phyloP scores from a whole-genome alignment of 257 asterid genomes.

The Przewalskia tangutica region DNA sequence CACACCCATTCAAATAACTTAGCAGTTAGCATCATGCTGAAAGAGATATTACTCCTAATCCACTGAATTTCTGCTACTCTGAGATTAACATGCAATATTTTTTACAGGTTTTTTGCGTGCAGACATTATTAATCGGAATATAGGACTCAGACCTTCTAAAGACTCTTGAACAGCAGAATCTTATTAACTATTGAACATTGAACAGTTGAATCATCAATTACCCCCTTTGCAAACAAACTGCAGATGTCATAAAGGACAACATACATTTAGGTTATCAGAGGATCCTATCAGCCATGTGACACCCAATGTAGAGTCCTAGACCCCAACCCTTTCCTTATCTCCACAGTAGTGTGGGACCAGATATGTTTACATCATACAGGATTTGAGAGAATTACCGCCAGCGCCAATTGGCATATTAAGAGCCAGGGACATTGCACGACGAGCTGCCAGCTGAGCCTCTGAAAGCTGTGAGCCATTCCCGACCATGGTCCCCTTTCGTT shows the following conservation, averaged over 20 bases:
- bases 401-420: slow-evolving; percentile 30
- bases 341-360: background rate
- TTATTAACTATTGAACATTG: background rate
- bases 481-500: slow-evolving; percentile 31
- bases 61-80: background rate
- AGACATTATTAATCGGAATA: background rate
- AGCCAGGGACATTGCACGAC: slow-evolving; percentile 53
- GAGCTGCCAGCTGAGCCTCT: slow-evolving; percentile 62
- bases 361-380: background rate
- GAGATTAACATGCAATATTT: background rate
- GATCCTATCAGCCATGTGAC: background rate
- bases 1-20: background rate
- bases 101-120: background rate
- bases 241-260: background rate
- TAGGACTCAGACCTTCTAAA: background rate
- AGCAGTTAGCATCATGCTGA: background rate
- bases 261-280: background rate
- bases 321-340: background rate
- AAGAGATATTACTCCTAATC: background rate
- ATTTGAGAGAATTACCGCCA: slow-evolving; percentile 27
- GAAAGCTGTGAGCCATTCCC: slow-evolving; percentile 46
- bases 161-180: background rate
- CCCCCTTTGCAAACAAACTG: background rate
- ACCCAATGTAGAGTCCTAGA: background rate
- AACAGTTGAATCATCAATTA: background rate